Evolutionary conservation across 2,329 filamentous ascomycete genomes (phyloP), one percentile per base, ranked within the genome.

Genomic region (Talaromyces rugulosus): DNA sequence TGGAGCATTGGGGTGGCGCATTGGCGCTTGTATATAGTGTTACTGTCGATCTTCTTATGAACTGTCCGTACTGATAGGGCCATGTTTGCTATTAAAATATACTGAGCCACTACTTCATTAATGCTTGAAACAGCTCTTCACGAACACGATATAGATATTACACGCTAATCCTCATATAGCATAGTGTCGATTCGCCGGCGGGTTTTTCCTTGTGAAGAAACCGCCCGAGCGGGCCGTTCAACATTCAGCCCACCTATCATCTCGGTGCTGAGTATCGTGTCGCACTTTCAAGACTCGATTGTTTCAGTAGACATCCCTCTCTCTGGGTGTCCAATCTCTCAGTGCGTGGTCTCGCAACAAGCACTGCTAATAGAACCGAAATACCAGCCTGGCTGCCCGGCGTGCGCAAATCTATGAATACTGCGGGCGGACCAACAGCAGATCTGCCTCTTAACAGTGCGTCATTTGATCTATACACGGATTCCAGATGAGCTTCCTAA

Each of bases 1-100:
- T 27, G 44, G 44, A 47, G 50, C 54, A 56, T 56, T 42, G 30
- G 56, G 59, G 42, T 52, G 52, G 34, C 54, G 31, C 14, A 31
- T 23, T 36, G 51, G 40, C 47, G 33, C 31, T 36, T 58, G 44
- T 56, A 58, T 58, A 18, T 50, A 57, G 53, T 28, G 44, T 56
- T 28, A 31, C 5, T 14, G 9, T 53, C 14, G 50, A 9, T 31
- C 12, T 53, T 31, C 2, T 30, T 23, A 23, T 2, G n/a, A 16
- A 4, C 11, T 16, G 50, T 12, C 6, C 8, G 28, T 31, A 53
- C 18, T 18, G 27, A 28, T 47, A 47, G n/a, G 23, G 14, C n/a
- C 44, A 47, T 27, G 44, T 47, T 47, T 27, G 18, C 7, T 47
- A 47, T 9, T 12, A 36, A 8, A 36, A 36, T 36, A 12, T 23